Evolutionary conservation across 1,139 yeast genomes (phyloP), one percentile per base, ranked within the genome.

Genomic region (Magnusiomyces fungicola): DNA sequence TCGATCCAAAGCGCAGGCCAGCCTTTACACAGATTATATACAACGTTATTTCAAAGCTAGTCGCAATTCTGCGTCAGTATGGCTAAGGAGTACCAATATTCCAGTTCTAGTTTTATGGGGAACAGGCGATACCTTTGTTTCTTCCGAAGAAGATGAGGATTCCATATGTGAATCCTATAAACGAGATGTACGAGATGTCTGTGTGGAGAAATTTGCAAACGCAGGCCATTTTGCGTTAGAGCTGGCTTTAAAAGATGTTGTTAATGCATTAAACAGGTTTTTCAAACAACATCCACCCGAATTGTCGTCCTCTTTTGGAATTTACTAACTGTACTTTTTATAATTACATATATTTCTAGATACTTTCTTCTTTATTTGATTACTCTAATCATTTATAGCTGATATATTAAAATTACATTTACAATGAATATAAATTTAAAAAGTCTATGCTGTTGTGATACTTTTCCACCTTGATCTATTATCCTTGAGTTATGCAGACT

Each of bases 91-190:
- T 3, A 53, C 69, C 1, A 56, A 67, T 42, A 61, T 70, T 16
- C 76, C 76, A 2, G 59, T 71, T 18, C 60, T 73, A 41, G 66
- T 65, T 3, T 56, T 60, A 21, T 73, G 77, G 77, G 77, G 77
- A n/a, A 63, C 65, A 46, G 69, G 71, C 47, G 77, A 73, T 52
- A 43, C 43, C 19, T 65, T 70, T 44, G 72, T 73, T 53, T 57
- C 58, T 3, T 49, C 52, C 10, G 61, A 58, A n/a, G 75, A 75
- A 6, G 73, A 71, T 19, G 44, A 41, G 12, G 36, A 41, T 22
- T 41, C 44, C 6, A 41, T 41, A 16, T 41, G 44, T 27, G 44
- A 41, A 16, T 41, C 44, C 2, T 41, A 29, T 25, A 21, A 25
- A 30, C 14, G 29, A 27, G 74, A 73, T 53, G 57, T 57, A 23